A percentile compares a stretch with the other conserved stretches of the same genome.
These are phyloP conservation scores for Cercospora brassicicola DNA, from an alignment of 2,329 filamentous ascomycete species.

Conservation along the genomic window DNA sequence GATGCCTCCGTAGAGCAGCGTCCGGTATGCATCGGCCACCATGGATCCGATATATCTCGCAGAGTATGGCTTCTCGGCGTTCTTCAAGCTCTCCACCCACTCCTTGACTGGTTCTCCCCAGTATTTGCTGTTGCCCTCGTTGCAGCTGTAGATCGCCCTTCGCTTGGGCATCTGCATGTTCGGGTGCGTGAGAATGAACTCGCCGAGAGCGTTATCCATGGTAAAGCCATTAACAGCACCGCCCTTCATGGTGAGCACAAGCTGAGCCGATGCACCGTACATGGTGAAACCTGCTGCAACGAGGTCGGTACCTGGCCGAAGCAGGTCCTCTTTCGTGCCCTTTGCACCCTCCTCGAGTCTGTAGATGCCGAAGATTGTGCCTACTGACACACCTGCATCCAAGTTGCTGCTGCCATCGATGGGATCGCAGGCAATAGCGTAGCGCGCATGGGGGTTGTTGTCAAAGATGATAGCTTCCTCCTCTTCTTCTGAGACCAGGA, in stretches of 20 bases:
- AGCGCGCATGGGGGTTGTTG: slow-evolving; percentile 71
- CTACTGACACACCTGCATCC: slow-evolving; percentile 94
- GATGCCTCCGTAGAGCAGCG: slow-evolving; percentile 89
- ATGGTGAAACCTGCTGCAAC: slow-evolving; percentile 98
- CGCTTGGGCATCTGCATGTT: slow-evolving; percentile 82
- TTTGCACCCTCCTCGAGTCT: slow-evolving; percentile 75
- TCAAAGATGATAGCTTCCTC: slow-evolving; percentile 87
- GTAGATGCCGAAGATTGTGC: slow-evolving; percentile 95
- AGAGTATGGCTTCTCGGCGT: slow-evolving; percentile 77
- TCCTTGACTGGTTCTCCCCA: slow-evolving; percentile 85
- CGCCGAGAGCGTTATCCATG: slow-evolving; percentile 90
- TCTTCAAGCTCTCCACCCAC: slow-evolving; percentile 89
- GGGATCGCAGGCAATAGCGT: slow-evolving; percentile 94
- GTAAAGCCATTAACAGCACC: slow-evolving; percentile 96
- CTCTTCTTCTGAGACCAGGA: slow-evolving; percentile 97
- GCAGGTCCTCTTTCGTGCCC: slow-evolving; percentile 79
- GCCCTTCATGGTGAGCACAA: slow-evolving; percentile 95
- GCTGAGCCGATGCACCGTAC: slow-evolving; percentile 95
- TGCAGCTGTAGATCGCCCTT: slow-evolving; percentile 92
- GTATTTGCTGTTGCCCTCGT: slow-evolving; percentile 97
- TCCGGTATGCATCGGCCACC: slow-evolving; percentile 97
- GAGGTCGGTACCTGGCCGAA: slow-evolving; percentile 86
- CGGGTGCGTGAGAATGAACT: slow-evolving; percentile 98
- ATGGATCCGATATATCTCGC: slow-evolving; percentile 95
- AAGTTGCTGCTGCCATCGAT: slow-evolving; percentile 98